phyloP scores from a whole-genome alignment of 768 basidiomycete species.

The Calocybe indica region DNA sequence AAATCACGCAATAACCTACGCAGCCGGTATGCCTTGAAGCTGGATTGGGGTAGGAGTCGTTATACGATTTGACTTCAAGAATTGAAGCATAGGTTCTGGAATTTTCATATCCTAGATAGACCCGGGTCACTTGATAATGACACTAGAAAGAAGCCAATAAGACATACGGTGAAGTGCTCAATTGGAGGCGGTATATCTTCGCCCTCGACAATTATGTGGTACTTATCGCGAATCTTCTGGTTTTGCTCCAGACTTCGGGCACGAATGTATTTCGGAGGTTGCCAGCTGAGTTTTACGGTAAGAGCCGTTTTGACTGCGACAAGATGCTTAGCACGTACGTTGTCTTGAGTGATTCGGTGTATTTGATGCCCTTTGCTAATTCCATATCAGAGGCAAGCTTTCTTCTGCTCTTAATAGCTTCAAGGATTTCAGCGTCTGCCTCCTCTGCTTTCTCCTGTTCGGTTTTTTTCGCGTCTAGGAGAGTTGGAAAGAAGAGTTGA shows the following conservation, averaged over 20 bases:
- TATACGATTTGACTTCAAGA: conserved; percentile 83
- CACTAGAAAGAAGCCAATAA: background rate
- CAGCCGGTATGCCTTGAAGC: conserved; percentile 92
- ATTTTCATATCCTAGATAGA: conserved; percentile 90
- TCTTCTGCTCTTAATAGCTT: conserved; percentile 84
- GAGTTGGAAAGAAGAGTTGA: conserved; percentile 1
- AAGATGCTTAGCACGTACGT: conserved; percentile 40
- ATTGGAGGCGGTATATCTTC: conserved; percentile 93
- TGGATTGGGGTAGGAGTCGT: conserved; percentile 91
- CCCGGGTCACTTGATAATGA: conserved; percentile 3
- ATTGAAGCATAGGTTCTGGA: conserved; percentile 78
- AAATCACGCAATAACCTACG: conserved; percentile 46
- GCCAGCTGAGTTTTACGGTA: conserved; percentile 55
- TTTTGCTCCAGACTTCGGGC: conserved; percentile 65
- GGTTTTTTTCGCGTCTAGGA: conserved; percentile 79
- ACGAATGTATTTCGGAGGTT: conserved; percentile 77
- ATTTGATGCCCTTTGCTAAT: conserved; percentile 87
- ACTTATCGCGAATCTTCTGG: conserved; percentile 75
- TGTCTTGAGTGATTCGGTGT: conserved; percentile 79
- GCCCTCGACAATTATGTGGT: conserved; percentile 93
- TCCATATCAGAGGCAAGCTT: conserved; percentile 93
- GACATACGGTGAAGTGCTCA: conserved; percentile 68
- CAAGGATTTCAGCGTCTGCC: conserved; percentile 84
- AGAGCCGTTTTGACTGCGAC: conserved; percentile 1
- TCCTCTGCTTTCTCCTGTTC: conserved; percentile 83